Base-by-base conservation (phyloP, 2,329 filamentous ascomycete species). In the Phyllosticta citrichinensis region DNA sequence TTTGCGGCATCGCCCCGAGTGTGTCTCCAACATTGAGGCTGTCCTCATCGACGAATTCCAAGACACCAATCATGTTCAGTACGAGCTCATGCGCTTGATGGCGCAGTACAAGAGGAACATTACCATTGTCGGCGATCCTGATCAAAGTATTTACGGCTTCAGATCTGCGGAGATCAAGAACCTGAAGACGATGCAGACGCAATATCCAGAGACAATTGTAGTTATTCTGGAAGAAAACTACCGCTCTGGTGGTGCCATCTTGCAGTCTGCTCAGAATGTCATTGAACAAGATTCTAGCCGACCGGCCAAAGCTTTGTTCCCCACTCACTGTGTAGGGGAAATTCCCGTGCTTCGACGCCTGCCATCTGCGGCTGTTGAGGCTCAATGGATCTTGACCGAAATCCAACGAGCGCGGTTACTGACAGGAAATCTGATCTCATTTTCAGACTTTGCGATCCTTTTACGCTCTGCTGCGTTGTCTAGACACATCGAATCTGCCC, bases 91-190 rank as follows among this genome's bases (percentile, higher is more conserved):
- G 91, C 87, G 83, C 64, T 80, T 96, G 0, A 87, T 99, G 68
- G 90, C 92, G 1, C 85, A 90, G 63, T 76, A 80, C 22, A 80
- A 82, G 52, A 82, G 84, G 61, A 82, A 85, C n/a, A 93, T 97
- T 66, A 97, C 93, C 0, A 89, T 97, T 63, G 94, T 99, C 4
- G 94, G 93, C 35, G 93, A 99, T 70, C 93, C 94, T 0, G 94
- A 99, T 71, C 93, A 99, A 74, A 97, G 92, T 71, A 99, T 99
- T 62, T 99, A 97, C 71, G 90, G 93, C 20, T 99, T 95, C 80
- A 87, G 93, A 20, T 92, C 91, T 8, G 93, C 94, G 10, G 93
- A 99, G 72, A 90, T 93, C 66, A 87, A 87, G 70, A 99, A 97
- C 68, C 80, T 97, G 55, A 83, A 84, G 65, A 85, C 88, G 2